Conservation (phyloP, 2,329 filamentous ascomycete species). For the Monilinia aucupariae region DNA sequence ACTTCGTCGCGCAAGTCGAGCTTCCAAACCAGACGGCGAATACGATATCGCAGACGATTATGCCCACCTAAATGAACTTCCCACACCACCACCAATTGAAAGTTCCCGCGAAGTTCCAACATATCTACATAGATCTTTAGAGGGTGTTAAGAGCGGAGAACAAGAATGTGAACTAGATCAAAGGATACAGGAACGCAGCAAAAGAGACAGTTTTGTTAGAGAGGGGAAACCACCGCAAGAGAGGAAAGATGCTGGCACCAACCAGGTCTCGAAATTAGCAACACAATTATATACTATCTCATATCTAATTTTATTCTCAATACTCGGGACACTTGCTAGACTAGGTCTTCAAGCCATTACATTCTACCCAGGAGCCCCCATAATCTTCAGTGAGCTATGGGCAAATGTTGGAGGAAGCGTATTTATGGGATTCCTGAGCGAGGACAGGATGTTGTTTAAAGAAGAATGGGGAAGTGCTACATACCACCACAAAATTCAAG, state of each 20-base stretch:
- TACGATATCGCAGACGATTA: slow-evolving; percentile 35
- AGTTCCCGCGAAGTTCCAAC: slow-evolving; percentile 38
- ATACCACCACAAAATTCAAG: slow-evolving; percentile 37
- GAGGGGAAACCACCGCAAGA: slow-evolving; percentile 16
- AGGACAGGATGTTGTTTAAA: slow-evolving; percentile 71
- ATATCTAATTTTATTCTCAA: slow-evolving; percentile 78
- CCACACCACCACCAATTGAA: slow-evolving; percentile 41
- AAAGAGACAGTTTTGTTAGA: slow-evolving; percentile 11
- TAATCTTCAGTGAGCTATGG: slow-evolving; percentile 74
- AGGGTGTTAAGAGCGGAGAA: slow-evolving; percentile 33
- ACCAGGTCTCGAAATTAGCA: slow-evolving; percentile 43
- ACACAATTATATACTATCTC: slow-evolving; percentile 68
- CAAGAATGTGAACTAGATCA: slow-evolving; percentile 22
- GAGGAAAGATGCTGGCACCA: slow-evolving; percentile 16
- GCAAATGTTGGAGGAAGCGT: slow-evolving; percentile 79
- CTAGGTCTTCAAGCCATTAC: slow-evolving; percentile 76
- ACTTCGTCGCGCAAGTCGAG: slow-evolving; percentile 1
- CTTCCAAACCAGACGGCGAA: slow-evolving; percentile 10
- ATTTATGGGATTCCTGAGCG: slow-evolving; percentile 77
- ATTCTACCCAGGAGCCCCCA: slow-evolving; percentile 69
- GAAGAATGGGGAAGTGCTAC: slow-evolving; percentile 54
- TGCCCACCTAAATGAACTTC: slow-evolving; percentile 42
- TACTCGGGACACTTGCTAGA: slow-evolving; percentile 77
- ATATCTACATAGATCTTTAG: slow-evolving; percentile 39
- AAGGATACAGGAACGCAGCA: slow-evolving; percentile 8